Conservation (phyloP, 2,329 filamentous ascomycete genomes). For the Fonsecaea erecta region DNA sequence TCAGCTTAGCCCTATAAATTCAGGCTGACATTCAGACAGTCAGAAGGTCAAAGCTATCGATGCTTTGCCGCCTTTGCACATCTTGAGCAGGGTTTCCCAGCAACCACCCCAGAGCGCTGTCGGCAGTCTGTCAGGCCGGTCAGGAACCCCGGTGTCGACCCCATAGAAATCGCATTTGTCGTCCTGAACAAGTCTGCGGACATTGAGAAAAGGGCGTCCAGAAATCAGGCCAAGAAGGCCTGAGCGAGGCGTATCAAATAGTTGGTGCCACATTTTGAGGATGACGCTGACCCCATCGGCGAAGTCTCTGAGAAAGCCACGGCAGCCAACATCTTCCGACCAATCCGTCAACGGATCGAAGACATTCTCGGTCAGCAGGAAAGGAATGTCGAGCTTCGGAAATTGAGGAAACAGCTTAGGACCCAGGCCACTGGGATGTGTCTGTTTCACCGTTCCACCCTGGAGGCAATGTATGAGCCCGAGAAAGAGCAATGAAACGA, state of each 20-base stretch:
- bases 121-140: too few species aligned
- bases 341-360: neutral
- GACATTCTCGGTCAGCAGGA: neutral
- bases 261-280: neutral
- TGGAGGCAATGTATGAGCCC: conserved; percentile 4
- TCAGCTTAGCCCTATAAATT: conserved; percentile 10
- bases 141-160: neutral
- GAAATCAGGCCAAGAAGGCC: neutral
- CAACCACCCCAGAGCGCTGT: neutral
- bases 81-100: neutral
- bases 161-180: neutral
- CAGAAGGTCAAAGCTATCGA: neutral
- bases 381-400: neutral
- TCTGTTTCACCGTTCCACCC: neutral
- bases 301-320: neutral
- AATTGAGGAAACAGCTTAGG: conserved; percentile 1
- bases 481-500: neutral
- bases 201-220: neutral
- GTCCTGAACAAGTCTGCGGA: neutral
- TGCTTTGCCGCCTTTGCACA: neutral
- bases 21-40: conserved; percentile 14
- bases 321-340: neutral
- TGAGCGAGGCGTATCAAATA: conserved; percentile 4
- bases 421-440: neutral
- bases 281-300: too few species aligned